These are phyloP conservation scores for Wickerhamiella qilinensis DNA, from an alignment of 805 yeast genomes.

Conservation along the genomic window DNA sequence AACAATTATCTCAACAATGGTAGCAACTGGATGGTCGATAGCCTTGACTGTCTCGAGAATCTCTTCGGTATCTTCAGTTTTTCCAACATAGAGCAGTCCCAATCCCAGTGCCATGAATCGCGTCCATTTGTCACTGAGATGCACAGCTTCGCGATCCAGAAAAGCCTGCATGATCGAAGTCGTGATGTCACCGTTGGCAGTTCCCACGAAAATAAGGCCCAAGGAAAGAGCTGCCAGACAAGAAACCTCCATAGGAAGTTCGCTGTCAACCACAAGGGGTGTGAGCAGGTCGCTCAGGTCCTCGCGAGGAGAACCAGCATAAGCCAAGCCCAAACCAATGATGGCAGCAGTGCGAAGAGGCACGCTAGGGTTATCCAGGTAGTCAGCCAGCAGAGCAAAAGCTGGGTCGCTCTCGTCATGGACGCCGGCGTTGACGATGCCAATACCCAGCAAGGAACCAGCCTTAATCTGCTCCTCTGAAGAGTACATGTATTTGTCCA, in stretches of 20 bases:
- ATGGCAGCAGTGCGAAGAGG: slow-evolving; percentile 66
- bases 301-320: slow-evolving; percentile 83
- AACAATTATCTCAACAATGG: slow-evolving; percentile 75
- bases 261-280: slow-evolving; percentile 70
- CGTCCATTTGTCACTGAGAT: slow-evolving; percentile 72
- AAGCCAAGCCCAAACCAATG: slow-evolving; percentile 83
- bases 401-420: slow-evolving; percentile 95
- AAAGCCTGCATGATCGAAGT: slow-evolving; percentile 82
- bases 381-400: slow-evolving; percentile 64
- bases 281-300: slow-evolving; percentile 61
- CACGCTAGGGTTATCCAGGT: slow-evolving; percentile 47
- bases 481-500: slow-evolving; percentile 79
- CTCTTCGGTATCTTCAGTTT: slow-evolving; percentile 79
- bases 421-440: slow-evolving; percentile 79
- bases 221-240: slow-evolving; percentile 79
- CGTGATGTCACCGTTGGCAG: slow-evolving; percentile 87
- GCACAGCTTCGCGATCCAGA: slow-evolving; percentile 66
- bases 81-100: slow-evolving; percentile 83
- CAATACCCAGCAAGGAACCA: slow-evolving; percentile 93
- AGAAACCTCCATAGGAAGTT: slow-evolving; percentile 59
- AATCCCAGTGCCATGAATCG: slow-evolving; percentile 83
- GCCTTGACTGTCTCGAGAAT: slow-evolving; percentile 89
- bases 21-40: slow-evolving; percentile 84
- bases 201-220: slow-evolving; percentile 90
- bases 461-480: slow-evolving; percentile 80